Conservation (phyloP, 1,284 basidiomycete species). For the Chondrostereum purpureum region DNA sequence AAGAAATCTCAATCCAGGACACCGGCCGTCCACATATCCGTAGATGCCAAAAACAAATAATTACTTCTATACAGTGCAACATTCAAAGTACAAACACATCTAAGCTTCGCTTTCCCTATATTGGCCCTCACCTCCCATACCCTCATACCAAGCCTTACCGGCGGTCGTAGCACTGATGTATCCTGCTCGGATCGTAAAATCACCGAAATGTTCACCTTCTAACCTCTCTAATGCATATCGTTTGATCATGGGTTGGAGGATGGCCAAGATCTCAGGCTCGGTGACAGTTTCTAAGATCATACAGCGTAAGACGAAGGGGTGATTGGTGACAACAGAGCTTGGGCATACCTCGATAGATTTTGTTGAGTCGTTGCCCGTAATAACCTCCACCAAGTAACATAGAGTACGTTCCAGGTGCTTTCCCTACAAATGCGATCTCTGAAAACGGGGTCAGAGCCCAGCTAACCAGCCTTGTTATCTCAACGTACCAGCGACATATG, state of each 20-base stretch:
- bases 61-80: background rate
- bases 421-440: conserved; percentile 96
- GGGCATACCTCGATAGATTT: conserved; percentile 73
- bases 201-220: conserved; percentile 93
- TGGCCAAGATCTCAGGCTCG: conserved; percentile 90
- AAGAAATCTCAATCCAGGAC: too few relatives aligned
- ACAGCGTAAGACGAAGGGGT: background rate
- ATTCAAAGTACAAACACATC: background rate
- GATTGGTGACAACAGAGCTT: too few relatives aligned
- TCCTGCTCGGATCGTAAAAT: conserved; percentile 87
- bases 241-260: conserved; percentile 90
- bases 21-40: too few relatives aligned
- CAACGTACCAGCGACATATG: conserved; percentile 79
- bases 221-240: conserved; percentile 84
- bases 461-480: background rate
- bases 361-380: conserved; percentile 89
- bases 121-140: conserved; percentile 13
- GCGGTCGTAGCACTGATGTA: conserved; percentile 77
- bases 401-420: conserved; percentile 88
- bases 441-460: conserved; percentile 11
- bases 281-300: conserved; percentile 73
- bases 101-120: conserved; percentile 3
- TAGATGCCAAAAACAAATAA: background rate
- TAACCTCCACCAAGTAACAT: conserved; percentile 97
- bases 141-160: conserved; percentile 79